Evolutionary conservation across 2,329 filamentous ascomycete species (phyloP).

Genomic region (Cladosporium sp.): DNA sequence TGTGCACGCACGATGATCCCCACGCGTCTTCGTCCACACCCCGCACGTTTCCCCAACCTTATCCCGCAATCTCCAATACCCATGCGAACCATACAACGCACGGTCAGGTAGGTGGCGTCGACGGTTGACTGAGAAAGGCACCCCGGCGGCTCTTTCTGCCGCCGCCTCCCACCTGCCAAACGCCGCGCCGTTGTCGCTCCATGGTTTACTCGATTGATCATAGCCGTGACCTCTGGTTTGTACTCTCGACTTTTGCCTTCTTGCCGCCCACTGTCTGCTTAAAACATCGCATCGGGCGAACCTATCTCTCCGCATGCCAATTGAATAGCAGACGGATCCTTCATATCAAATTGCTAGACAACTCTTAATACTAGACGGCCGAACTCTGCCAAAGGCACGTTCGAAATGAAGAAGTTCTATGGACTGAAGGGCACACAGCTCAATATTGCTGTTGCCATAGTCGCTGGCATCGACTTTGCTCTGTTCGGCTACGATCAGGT

Average conservation of each 20-base stretch:
- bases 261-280: neutral
- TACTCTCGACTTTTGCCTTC: neutral
- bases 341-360: neutral
- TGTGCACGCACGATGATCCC: neutral
- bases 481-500: slow-evolving; percentile 20
- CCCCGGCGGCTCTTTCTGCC: slow-evolving; percentile 5
- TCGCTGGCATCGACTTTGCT: slow-evolving; percentile 36
- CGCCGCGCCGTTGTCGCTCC: no score
- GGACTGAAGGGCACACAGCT: slow-evolving; percentile 36
- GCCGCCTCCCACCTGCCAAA: neutral
- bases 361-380: neutral
- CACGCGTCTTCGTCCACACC: neutral
- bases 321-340: no score
- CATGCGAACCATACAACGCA: neutral
- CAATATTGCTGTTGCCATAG: slow-evolving; percentile 37
- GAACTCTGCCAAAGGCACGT: neutral
- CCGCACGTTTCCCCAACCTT: slow-evolving; percentile 9
- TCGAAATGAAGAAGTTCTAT: slow-evolving; percentile 26
- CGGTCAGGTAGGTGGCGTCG: neutral
- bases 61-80: neutral
- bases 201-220: slow-evolving; percentile 8
- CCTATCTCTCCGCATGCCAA: no score
- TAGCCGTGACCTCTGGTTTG: neutral
- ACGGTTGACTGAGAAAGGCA: slow-evolving; percentile 4
- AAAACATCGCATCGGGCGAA: neutral